Base-by-base conservation (phyloP, 257 asterid species). In the Solanum chiquidenum region DNA sequence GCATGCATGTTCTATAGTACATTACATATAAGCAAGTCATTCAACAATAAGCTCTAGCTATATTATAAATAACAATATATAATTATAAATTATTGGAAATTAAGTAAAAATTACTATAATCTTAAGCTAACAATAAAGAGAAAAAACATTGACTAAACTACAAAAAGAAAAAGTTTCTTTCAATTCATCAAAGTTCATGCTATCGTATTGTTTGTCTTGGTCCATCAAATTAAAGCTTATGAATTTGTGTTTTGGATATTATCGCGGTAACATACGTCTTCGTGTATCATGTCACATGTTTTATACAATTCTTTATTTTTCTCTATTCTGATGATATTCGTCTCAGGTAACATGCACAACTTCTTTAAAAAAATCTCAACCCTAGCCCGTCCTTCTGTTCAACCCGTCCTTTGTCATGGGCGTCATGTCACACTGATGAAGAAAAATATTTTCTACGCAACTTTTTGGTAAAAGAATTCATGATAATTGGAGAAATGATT, bases 181-280 rank as follows among this genome's bases (percentile, higher is more conserved):
- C 82, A 20, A 20, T 34, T 20, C n/a, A 73, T 1, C 80, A 16
- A 20, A 73, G 46, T 23, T 34, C 80, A 73, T 73, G 16, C 3
- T 34, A 73, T 33, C 5, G 35, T 73, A 73, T 73, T 73, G 0
- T 34, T 34, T 6, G 6, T 3, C 37, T 34, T 73, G 25, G 14
- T 18, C 21, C 25, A 31, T 14, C 12, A 58, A 58, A 58, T 58
- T 7, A 71, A 31, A 71, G 12, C 25, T 71, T 68, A 14, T 68
- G 0, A 66, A 29, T 73, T 73, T 73, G 5, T 73, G 5, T 58
- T 58, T 20, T 2, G 4, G 4, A 20, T 3, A 58, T 58, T 58
- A 20, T 3, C 25, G 4, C 0, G 5, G 0, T 20, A 58, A 20
- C 2, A 0, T 33, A 20, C 12, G 6, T 33, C 9, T 6, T 12